Evolutionary conservation across 148 eudicot species (phyloP).

Genomic region (Fagopyrum homotropicum): DNA sequence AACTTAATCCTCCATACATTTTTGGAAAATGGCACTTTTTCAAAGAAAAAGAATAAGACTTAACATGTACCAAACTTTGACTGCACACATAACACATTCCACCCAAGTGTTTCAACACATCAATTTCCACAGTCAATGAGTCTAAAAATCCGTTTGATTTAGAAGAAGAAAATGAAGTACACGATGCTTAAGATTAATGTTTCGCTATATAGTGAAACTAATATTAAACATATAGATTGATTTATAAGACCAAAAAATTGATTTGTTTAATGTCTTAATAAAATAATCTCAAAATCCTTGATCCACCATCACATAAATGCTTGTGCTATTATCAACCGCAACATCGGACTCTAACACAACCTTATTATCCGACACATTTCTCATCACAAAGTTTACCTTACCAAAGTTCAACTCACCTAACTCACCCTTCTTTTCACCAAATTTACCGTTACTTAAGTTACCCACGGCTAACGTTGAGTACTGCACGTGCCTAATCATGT

Average conservation of each 20-base stretch:
- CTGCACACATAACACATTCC: neutral
- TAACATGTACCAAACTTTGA: slow-evolving; percentile 1
- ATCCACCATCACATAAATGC: slow-evolving; percentile 52
- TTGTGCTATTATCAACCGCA: slow-evolving; percentile 28
- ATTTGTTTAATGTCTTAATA: neutral
- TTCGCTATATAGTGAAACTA: too few relatives aligned
- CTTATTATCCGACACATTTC: slow-evolving; percentile 50
- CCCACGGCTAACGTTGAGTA: slow-evolving; percentile 24
- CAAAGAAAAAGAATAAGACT: neutral
- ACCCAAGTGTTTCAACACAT: neutral
- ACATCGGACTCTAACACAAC: slow-evolving; percentile 53
- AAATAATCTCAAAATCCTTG: slow-evolving; percentile 34
- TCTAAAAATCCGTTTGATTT: neutral
- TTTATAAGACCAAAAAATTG: too few relatives aligned
- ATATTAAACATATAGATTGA: neutral
- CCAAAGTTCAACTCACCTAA: slow-evolving; percentile 20
- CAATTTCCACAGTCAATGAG: neutral
- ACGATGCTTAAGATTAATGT: too few relatives aligned
- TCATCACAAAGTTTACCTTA: slow-evolving; percentile 41
- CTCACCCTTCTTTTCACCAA: slow-evolving; percentile 23
- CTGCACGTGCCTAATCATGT: slow-evolving; percentile 53
- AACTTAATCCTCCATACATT: neutral
- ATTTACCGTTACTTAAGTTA: slow-evolving; percentile 22
- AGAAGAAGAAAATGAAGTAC: neutral
- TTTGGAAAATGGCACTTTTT: neutral